phyloP scores from a whole-genome alignment of 2,329 filamentous ascomycete species.

The Ophiostoma montium region DNA sequence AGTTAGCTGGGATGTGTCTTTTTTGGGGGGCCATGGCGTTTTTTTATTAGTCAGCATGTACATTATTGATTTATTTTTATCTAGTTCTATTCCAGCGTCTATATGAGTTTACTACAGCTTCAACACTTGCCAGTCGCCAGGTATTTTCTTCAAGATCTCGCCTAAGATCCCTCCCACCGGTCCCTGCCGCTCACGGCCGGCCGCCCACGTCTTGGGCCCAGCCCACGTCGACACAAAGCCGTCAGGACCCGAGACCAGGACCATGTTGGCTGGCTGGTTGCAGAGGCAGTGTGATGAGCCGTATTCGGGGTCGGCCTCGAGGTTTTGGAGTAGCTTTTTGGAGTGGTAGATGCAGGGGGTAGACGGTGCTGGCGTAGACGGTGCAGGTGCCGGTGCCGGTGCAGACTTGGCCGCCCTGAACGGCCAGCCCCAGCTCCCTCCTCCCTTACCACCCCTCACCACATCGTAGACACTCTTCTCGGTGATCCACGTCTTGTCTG shows the following conservation, averaged over 20 bases:
- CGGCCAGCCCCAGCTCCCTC: neutral
- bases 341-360: slow-evolving; percentile 7
- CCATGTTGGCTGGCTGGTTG: slow-evolving; percentile 32
- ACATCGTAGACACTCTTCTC: slow-evolving; percentile 28
- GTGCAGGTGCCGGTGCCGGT: neutral
- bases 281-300: slow-evolving; percentile 1
- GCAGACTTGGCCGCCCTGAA: neutral
- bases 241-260: slow-evolving; percentile 83
- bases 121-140: slow-evolving; percentile 29
- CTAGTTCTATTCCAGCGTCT: no score
- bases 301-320: neutral
- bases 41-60: neutral
- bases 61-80: neutral
- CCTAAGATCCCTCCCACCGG: slow-evolving; percentile 54
- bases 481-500: slow-evolving; percentile 56
- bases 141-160: slow-evolving; percentile 38
- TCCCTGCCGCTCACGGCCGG: slow-evolving; percentile 62
- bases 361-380: neutral
- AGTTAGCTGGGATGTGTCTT: slow-evolving; percentile 20
- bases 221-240: slow-evolving; percentile 75
- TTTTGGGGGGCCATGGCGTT: slow-evolving; percentile 20
- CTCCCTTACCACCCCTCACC: neutral
- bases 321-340: neutral
- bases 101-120: no score
- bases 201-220: slow-evolving; percentile 63